Percentiles rank a stretch among this genome's conserved stretches.
phyloP scores from a whole-genome alignment of 345 rosid species.

The Eutrema heterophyllum region DNA sequence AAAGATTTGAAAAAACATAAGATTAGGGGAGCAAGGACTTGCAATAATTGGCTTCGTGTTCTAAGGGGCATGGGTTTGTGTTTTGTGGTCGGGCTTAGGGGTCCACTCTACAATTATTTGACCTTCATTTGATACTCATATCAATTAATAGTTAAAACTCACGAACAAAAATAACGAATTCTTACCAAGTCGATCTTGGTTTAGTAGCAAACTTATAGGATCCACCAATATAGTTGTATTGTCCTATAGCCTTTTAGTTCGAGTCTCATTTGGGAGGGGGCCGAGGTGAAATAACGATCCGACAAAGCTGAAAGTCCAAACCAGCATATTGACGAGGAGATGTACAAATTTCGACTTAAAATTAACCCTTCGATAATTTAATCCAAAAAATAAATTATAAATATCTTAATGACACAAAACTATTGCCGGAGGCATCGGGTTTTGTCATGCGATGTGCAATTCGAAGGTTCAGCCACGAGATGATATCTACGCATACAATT shows the following conservation, averaged over 20 bases:
- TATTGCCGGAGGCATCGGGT: too few species aligned
- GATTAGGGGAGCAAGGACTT: neutral
- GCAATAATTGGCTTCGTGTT: slow-evolving; percentile 17
- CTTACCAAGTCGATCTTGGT: neutral
- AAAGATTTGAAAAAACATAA: neutral
- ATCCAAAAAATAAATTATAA: too few species aligned
- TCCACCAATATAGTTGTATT: neutral
- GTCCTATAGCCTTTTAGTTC: neutral
- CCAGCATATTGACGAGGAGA: too few species aligned
- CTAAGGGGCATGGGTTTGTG: slow-evolving; percentile 12
- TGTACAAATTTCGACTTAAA: too few species aligned
- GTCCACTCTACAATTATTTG: slow-evolving; percentile 20
- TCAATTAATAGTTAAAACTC: neutral
- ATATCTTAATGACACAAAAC: too few species aligned
- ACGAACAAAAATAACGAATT: neutral
- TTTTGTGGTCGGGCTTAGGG: slow-evolving; percentile 21
- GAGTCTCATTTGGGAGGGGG: neutral
- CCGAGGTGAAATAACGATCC: neutral
- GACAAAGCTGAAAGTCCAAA: neutral
- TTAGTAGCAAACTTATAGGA: neutral
- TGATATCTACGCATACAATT: too few species aligned
- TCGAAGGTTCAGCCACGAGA: too few species aligned
- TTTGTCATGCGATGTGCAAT: too few species aligned
- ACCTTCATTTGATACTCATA: neutral
- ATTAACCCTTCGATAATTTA: too few species aligned